Conservation (phyloP, 2,329 filamentous ascomycete species). For the Stagonosporopsis tanaceti region DNA sequence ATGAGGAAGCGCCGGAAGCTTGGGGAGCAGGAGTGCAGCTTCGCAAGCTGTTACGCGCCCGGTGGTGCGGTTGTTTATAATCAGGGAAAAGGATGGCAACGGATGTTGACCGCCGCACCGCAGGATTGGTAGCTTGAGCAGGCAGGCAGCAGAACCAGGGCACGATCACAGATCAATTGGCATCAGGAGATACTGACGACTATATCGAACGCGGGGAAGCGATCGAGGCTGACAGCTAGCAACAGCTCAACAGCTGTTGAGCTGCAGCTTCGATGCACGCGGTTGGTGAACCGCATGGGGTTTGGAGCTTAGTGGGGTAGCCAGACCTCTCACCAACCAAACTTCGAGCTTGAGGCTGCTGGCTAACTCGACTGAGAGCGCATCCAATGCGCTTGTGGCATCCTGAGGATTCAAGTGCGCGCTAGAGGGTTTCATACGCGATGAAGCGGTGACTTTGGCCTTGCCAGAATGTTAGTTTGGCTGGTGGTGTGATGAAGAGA, state of each 20-base stretch:
- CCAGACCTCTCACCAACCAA: conserved; percentile 15
- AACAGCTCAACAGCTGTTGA: conserved; percentile 32
- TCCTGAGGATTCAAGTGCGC: conserved; percentile 3
- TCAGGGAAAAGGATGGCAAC: conserved; percentile 16
- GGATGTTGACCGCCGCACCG: conserved; percentile 7
- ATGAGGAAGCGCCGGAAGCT: conserved; percentile 14
- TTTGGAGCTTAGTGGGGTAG: conserved; percentile 37
- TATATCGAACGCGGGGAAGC: conserved; percentile 23
- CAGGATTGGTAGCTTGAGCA: conserved; percentile 12
- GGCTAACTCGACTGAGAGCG: conserved; percentile 20
- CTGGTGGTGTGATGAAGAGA: conserved; percentile 21
- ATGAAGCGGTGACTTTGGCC: conserved; percentile 23
- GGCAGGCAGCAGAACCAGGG: conserved; percentile 11
- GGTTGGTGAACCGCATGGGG: conserved; percentile 17
- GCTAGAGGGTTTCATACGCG: conserved; percentile 20
- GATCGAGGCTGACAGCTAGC: conserved; percentile 25
- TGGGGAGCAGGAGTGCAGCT: conserved; percentile 8
- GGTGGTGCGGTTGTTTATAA: conserved; percentile 16
- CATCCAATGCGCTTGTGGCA: conserved; percentile 30
- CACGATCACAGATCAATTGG: conserved; percentile 12
- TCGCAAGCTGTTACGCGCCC: conserved; percentile 8
- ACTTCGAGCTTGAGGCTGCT: conserved; percentile 12
- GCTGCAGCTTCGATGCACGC: conserved; percentile 36
- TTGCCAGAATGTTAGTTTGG: conserved; percentile 8
- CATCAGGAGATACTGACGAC: conserved; percentile 20